A percentile compares a stretch with the other conserved stretches of the same genome.
These are phyloP conservation scores for Tulasnella sp. DNA, from an alignment of 768 basidiomycete genomes.

Conservation along the genomic window DNA sequence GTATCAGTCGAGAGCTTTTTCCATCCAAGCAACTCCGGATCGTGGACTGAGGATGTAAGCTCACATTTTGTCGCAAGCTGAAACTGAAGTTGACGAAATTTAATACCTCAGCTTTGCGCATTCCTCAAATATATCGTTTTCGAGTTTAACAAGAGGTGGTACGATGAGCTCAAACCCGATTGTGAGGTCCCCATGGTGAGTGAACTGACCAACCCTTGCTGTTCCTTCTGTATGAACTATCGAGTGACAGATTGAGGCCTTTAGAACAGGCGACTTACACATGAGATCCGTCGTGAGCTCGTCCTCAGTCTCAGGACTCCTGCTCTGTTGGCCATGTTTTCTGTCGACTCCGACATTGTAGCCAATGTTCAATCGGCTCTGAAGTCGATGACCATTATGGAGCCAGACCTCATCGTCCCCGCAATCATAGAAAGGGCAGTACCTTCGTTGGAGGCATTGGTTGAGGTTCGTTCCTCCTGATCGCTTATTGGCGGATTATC, in stretches of 20 bases:
- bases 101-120: constrained; percentile 38
- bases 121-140: constrained; percentile 61
- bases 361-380: constrained; percentile 72
- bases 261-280: constrained; percentile 57
- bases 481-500: not conserved
- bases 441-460: constrained; percentile 80
- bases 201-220: constrained; percentile 38
- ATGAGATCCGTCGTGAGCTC: constrained; percentile 67
- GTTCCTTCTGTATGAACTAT: not conserved
- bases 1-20: constrained; percentile 92
- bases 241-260: not conserved
- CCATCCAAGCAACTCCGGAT: constrained; percentile 85
- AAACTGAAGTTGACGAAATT: not conserved
- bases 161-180: constrained; percentile 59
- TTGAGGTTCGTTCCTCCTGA: constrained; percentile 43
- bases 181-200: constrained; percentile 71
- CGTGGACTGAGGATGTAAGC: constrained; percentile 59
- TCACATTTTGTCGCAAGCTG: not conserved
- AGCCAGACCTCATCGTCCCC: constrained; percentile 83
- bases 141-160: constrained; percentile 71
- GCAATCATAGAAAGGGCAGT: constrained; percentile 84
- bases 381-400: constrained; percentile 64
- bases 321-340: constrained; percentile 81
- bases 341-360: constrained; percentile 67
- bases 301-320: constrained; percentile 75